Base-by-base conservation (phyloP, 2,329 filamentous ascomycete species). In the Neopestalotiopsis sp. region DNA sequence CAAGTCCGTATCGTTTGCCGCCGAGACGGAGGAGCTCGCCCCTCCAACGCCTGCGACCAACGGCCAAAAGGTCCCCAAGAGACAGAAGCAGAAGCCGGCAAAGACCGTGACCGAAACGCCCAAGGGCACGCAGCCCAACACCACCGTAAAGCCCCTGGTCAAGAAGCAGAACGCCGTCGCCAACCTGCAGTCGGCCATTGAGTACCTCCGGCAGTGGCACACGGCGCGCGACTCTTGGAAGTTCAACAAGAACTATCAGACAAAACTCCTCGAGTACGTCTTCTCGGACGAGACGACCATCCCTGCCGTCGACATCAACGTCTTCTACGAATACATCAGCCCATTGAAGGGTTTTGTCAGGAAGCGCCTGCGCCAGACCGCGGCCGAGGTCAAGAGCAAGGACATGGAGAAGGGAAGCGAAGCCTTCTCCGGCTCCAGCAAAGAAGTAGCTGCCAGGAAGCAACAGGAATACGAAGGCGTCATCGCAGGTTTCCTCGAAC, bases 191-290 rank as follows among this genome's bases (percentile, higher is more conserved):
- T 87, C 91, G 14, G 91, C 94, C 69, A 85, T 97, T 17, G 86
- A 89, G 66, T 98, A 98, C 78, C 87, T 98, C 59, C 86, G 86
- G 61, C 89, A 91, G 77, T 97, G 94, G 86, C 86, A 93, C 80
- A 87, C 87, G 67, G 87, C 90, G 70, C 90, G 90, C 69, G 84
- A 87, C 10, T 85, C 85, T 74, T 98, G 95, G 95, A 98, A 97
- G 80, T 98, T 98, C 85, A 97, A 97, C 84, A 98, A 98, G 83
- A 95, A 94, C 74, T 90, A 94, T 77, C 95, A 98, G 80, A 93
- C 91, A 67, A 89, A 93, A 74, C 85, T 98, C 13, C 88, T 98
- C 77, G 95, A 96, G 79, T 90, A 97, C 83, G 82, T 92, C 61
- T 93, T 97, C 78, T 90, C 93, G 73, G 82, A 90, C 72, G 88